Base-by-base conservation (phyloP, 2,329 filamentous ascomycete genomes). In the Hypoxylon sp. region DNA sequence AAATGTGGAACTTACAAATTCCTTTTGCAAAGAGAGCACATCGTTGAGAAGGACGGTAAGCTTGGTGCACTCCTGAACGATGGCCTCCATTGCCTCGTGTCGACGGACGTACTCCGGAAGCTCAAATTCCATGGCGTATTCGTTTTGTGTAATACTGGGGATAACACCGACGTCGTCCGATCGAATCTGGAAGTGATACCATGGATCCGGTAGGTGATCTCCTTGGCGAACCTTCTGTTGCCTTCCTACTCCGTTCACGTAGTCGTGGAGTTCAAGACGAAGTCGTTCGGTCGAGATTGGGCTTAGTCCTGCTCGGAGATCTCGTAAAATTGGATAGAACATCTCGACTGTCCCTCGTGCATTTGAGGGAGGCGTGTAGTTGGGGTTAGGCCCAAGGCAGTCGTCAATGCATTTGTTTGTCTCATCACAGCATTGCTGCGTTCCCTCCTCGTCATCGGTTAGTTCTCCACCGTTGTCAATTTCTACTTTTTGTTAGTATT, bases 61-160 rank as follows among this genome's bases (percentile, higher is more conserved):
- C 25, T 63, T 63, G 3, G 63, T 65, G 25, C 61, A 67, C 34
- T 63, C 62, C 17, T 54, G 50, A n/a, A 67, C 60, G 9, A 68
- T 63, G 8, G 25, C 21, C 19, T 68, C 63, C 44, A 68, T 57
- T 5, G 66, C 64, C 43, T 67, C 63, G 15, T 67, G 64, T 5
- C 44, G 37, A 31, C 64, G 57, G 12, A 67, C 44, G 3, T 48
- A 36, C 6, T 67, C 64, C 2, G 64, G 65, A 1, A 68, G 51
- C 40, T 66, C 64, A 15, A 68, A 67, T 12, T 62, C 63, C 65
- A 68, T 67, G 2, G 65, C 64, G 23, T 58, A 67, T 40, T 67
- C 66, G 25, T 62, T 63, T 38, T 66, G 65, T 1, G 63, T 66
- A 13, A 68, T 65, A 47, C 59, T 65, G 7, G 65, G 66, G 7